These are phyloP conservation scores for Mycena amicta DNA, from an alignment of 768 basidiomycete genomes.

Conservation along the genomic window DNA sequence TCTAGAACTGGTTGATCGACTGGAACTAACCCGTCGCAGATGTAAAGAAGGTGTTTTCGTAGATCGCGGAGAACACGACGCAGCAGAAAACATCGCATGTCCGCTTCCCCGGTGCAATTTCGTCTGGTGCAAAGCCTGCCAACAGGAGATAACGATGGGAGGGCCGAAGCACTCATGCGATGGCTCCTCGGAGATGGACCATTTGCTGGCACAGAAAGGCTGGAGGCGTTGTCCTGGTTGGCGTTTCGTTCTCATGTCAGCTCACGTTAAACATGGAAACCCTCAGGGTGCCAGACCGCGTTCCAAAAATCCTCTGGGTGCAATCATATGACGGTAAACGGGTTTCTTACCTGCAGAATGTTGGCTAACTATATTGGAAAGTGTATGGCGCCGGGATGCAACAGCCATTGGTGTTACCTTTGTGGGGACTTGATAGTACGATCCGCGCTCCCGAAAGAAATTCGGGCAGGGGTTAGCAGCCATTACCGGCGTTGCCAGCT, in stretches of 20 bases:
- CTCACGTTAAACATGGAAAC: no score
- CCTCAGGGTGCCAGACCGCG: slow-evolving; percentile 48
- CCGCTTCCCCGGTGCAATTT: slow-evolving; percentile 49
- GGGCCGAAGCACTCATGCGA: slow-evolving; percentile 59
- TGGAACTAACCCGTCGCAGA: slow-evolving; percentile 30
- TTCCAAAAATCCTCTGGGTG: slow-evolving; percentile 56
- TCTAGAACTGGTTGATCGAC: background rate
- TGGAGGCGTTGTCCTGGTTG: slow-evolving; percentile 70
- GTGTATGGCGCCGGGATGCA: slow-evolving; percentile 62
- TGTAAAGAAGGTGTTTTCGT: slow-evolving; percentile 53
- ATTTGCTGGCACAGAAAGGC: slow-evolving; percentile 53
- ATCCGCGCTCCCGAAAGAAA: slow-evolving; percentile 36
- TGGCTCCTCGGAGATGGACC: slow-evolving; percentile 54
- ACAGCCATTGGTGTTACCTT: slow-evolving; percentile 58
- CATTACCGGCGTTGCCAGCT: slow-evolving; percentile 39
- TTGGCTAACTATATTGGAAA: slow-evolving; percentile 22
- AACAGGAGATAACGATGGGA: slow-evolving; percentile 40
- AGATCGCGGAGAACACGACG: slow-evolving; percentile 49
- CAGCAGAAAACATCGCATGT: slow-evolving; percentile 46
- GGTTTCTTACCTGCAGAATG: background rate
- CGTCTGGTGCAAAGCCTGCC: slow-evolving; percentile 66
- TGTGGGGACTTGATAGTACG: slow-evolving; percentile 51
- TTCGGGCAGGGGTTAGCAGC: slow-evolving; percentile 28
- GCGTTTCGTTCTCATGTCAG: no score
- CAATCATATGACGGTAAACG: slow-evolving; percentile 59